Base-by-base conservation (phyloP, 805 yeast genomes). In the Kodamaea laetipori region DNA sequence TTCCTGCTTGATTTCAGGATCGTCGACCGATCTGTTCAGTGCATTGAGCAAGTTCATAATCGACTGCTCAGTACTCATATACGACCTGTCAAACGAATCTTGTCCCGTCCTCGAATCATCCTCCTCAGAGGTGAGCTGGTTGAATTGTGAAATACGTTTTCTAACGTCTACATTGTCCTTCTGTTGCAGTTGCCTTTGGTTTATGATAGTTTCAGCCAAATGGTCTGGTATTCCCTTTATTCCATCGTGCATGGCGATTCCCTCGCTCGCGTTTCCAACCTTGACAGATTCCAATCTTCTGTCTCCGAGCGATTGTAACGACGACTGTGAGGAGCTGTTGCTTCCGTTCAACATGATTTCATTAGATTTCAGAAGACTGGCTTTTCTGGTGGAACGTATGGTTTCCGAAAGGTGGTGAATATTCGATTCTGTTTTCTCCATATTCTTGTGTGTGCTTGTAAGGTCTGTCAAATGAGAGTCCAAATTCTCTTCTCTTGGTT, bases 141-240 rank as follows among this genome's bases (percentile, higher is more conserved):
- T 40, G 43, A 32, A 40, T 13, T 40, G 38, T 3, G 43, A 40
- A 12, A 40, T 33, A 8, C 38, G 13, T 33, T 34, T 33, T 33
- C 15, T 32, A 3, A 40, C 43, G 19, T 35, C 43, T 4, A 35
- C 37, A 12, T 15, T 13, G 12, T 26, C 23, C 27, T 40, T 16
- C 25, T 25, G 43, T 18, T 35, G 38, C 38, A 23, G 38, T 15
- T 30, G 34, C 11, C 34, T 30, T 17, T 30, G 34, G 18, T 32
- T 40, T 32, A 41, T 41, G 27, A 71, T 49, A 44, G 57, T 52
- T 30, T 57, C 66, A 8, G 71, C 73, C 41, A 66, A 39, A 17
- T 61, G 60, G 48, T 70, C 71, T 2, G 73, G 52, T 30, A 71
- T 67, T 1, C 75, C 76, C 45, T 67, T 66, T 27, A 71, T 67